Evolutionary conservation across 305 asterid genomes (phyloP).

Genomic region (Nicotiana rustica): DNA sequence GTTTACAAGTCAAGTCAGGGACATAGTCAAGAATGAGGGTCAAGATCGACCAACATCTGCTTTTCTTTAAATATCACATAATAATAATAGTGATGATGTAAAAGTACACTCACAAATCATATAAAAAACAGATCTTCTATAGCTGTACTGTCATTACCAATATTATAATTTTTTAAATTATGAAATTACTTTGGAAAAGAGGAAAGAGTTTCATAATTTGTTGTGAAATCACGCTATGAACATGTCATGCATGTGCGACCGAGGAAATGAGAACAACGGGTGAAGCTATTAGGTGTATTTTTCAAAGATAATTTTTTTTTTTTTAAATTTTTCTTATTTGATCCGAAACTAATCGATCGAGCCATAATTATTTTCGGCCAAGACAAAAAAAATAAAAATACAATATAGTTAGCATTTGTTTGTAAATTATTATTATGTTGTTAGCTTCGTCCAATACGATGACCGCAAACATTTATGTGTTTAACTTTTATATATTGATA

Average conservation of each 20-base stretch:
- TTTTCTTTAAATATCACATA: background rate
- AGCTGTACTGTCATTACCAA: background rate
- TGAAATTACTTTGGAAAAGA: background rate
- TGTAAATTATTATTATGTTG: background rate
- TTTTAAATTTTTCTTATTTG: no score
- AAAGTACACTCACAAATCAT: background rate
- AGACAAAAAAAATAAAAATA: background rate
- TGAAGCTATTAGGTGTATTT: no score
- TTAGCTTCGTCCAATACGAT: no score
- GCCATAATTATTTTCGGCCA: background rate
- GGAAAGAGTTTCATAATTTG: background rate
- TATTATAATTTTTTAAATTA: no score
- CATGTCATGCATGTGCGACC: conserved; percentile 30
- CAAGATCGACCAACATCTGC: conserved; percentile 27
- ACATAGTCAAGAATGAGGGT: background rate
- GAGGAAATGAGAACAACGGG: no score
- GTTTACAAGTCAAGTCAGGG: conserved; percentile 4
- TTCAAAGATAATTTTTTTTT: no score
- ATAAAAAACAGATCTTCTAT: background rate
- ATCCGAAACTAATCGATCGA: no score
- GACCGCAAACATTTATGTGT: no score
- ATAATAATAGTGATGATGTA: background rate
- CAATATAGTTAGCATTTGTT: background rate
- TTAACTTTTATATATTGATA: no score
- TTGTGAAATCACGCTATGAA: background rate